A percentile compares a stretch with the other conserved stretches of the same genome.
These are phyloP conservation scores for Kodamaea restingae DNA, from an alignment of 805 yeast species.

Conservation along the genomic window DNA sequence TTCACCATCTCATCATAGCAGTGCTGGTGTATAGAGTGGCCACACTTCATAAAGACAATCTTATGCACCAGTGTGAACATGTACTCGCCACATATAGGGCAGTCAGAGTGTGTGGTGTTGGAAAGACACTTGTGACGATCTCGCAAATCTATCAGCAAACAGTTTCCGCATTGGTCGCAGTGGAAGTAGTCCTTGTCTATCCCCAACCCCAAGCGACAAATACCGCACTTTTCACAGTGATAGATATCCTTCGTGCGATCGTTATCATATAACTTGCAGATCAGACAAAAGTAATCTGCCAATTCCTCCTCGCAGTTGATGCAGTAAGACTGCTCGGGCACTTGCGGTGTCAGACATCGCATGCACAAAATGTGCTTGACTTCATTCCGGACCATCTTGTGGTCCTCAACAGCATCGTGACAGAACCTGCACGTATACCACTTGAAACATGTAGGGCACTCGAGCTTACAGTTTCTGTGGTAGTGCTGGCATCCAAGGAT, in stretches of 20 bases:
- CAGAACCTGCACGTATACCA: slow-evolving; percentile 86
- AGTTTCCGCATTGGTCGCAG: slow-evolving; percentile 84
- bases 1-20: slow-evolving; percentile 81
- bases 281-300: slow-evolving; percentile 73
- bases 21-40: slow-evolving; percentile 85
- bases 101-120: slow-evolving; percentile 83
- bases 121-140: slow-evolving; percentile 81
- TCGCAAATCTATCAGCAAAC: slow-evolving; percentile 74
- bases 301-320: slow-evolving; percentile 60
- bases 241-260: slow-evolving; percentile 76
- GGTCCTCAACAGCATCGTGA: slow-evolving; percentile 60
- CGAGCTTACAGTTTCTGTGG: slow-evolving; percentile 76
- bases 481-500: slow-evolving; percentile 80
- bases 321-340: slow-evolving; percentile 65
- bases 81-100: slow-evolving; percentile 91
- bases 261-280: slow-evolving; percentile 79
- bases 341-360: slow-evolving; percentile 72
- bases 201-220: slow-evolving; percentile 87
- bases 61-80: slow-evolving; percentile 78
- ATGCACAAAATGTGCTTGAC: slow-evolving; percentile 75
- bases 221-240: slow-evolving; percentile 91
- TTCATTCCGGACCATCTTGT: slow-evolving; percentile 49
- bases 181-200: slow-evolving; percentile 87
- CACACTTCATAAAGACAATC: slow-evolving; percentile 90
- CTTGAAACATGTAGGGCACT: slow-evolving; percentile 66